Base-by-base conservation (phyloP, 2,329 filamentous ascomycete species). In the Xenoacremonium recifei region DNA sequence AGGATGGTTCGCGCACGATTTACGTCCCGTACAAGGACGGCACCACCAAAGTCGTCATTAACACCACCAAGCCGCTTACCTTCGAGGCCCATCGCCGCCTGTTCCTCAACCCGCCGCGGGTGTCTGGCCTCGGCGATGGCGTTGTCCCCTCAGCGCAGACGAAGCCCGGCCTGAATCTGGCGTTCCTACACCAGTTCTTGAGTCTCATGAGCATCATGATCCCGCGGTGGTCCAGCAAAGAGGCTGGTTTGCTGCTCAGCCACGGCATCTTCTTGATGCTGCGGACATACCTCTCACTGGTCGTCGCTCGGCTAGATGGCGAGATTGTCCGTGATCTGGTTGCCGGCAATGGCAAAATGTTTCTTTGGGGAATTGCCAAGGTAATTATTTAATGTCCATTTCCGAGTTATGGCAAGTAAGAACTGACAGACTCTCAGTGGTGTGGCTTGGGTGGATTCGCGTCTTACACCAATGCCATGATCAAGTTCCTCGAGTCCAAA, bases 191-290 rank as follows among this genome's bases (percentile, higher is more conserved):
- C 64, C 93, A 99, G 67, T 97, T 99, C 57, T 76, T 97, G 38
- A 96, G 92, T 60, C 71, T 99, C 40, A 82, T 97, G 70, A 96
- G 90, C 68, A 97, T 99, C 61, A 95, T 97, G 89, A 87, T 99
- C 48, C 93, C 93, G 5, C 76, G 92, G 49, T 96, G 92, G 87
- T 85, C 85, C 13, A 96, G 90, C 65, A 99, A 99, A 64, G 93
- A 97, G 70, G 91, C 92, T 0, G 92, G 91, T 1, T 70, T 99
- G 49, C 73, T 99, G 21, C 67, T 96, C 48, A 93, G 90, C 58
- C 93, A 99, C 60, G 86, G 88, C 15, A 75, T 89, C 21, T 99
- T 97, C 64, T 69, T 99, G 49, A 82, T 99, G 73, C 73, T 97
- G 39, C 77, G 93, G 46, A 99, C 93, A 33, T 99, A 99, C 60